Conservation (phyloP, 2,329 filamentous ascomycete species). For the Trichoderma gracile region DNA sequence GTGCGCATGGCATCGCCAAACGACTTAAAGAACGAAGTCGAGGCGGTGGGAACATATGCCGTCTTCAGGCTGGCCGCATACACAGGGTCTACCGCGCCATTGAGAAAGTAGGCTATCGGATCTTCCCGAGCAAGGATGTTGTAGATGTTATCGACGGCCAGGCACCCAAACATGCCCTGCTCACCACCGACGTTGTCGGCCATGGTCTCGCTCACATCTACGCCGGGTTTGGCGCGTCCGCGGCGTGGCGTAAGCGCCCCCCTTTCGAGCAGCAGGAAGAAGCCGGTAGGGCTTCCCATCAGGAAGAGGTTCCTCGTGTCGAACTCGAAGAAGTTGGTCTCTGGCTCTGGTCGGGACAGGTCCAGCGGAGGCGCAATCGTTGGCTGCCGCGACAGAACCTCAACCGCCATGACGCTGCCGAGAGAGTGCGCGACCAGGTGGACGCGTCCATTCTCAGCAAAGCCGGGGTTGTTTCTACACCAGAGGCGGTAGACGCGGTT, state of each 20-base stretch:
- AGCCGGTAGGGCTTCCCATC: conserved; percentile 84
- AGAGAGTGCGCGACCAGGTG: conserved; percentile 93
- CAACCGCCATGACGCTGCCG: conserved; percentile 90
- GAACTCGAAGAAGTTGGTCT: conserved; percentile 76
- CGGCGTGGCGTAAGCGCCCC: conserved; percentile 71
- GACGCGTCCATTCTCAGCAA: conserved; percentile 76
- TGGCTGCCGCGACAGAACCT: conserved; percentile 87
- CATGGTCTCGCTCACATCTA: conserved; percentile 61
- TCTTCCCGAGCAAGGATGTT: conserved; percentile 75
- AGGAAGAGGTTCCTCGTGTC: conserved; percentile 88
- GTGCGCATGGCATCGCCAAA: conserved; percentile 63
- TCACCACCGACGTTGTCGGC: conserved; percentile 69
- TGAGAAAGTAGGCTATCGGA: conserved; percentile 87
- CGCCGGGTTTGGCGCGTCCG: conserved; percentile 73
- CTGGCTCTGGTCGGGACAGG: conserved; percentile 42
- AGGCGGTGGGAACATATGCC: conserved; percentile 75
- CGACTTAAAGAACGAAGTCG: conserved; percentile 64
- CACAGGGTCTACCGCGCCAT: conserved; percentile 79
- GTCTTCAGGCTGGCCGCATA: conserved; percentile 77
- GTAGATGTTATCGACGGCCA: conserved; percentile 95
- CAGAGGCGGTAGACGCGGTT: conserved; percentile 95
- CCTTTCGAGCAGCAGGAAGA: conserved; percentile 86
- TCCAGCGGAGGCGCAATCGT: conserved; percentile 62
- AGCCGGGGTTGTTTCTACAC: conserved; percentile 91
- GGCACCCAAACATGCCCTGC: conserved; percentile 78